Conservation (phyloP, 2,329 filamentous ascomycete species). For the Eurotiales sp. region DNA sequence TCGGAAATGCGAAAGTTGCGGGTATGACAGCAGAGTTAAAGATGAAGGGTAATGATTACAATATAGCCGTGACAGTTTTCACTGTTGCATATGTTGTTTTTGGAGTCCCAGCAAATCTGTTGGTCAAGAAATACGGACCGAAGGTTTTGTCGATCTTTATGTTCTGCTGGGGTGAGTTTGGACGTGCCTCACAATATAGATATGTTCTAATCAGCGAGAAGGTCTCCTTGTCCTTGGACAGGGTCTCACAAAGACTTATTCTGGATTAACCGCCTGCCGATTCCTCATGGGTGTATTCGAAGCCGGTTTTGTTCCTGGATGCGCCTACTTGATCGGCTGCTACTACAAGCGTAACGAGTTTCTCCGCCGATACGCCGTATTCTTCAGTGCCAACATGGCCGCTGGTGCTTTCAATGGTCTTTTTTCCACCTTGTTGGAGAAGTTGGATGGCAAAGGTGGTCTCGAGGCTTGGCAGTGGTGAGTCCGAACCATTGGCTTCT, state of each 20-base stretch:
- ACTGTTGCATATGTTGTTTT: slow-evolving; percentile 49
- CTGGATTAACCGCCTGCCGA: slow-evolving; percentile 27
- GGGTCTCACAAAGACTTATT: slow-evolving; percentile 28
- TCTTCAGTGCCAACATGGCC: slow-evolving; percentile 49
- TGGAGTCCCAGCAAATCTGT: slow-evolving; percentile 49
- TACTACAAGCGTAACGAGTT: slow-evolving; percentile 36
- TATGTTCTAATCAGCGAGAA: too few relatives aligned
- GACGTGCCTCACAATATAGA: too few relatives aligned
- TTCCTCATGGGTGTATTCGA: slow-evolving; percentile 31
- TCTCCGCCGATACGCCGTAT: slow-evolving; percentile 37
- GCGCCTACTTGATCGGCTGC: slow-evolving; percentile 25
- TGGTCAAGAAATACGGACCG: slow-evolving; percentile 46
- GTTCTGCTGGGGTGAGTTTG: too few relatives aligned
- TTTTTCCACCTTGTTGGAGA: slow-evolving; percentile 22
- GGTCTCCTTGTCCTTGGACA: slow-evolving; percentile 20
- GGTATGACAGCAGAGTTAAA: too few relatives aligned
- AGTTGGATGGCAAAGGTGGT: slow-evolving; percentile 32
- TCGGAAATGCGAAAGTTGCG: too few relatives aligned
- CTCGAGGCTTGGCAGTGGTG: slow-evolving; percentile 30
- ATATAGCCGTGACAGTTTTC: slow-evolving; percentile 47
- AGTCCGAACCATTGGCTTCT: too few relatives aligned
- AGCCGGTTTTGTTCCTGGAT: slow-evolving; percentile 38
- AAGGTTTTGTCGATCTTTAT: slow-evolving; percentile 32
- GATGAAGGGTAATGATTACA: too few relatives aligned
- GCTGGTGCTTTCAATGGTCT: slow-evolving; percentile 46